Base-by-base conservation (phyloP, 129 eudicot species). In the Tanacetum coccineum region DNA sequence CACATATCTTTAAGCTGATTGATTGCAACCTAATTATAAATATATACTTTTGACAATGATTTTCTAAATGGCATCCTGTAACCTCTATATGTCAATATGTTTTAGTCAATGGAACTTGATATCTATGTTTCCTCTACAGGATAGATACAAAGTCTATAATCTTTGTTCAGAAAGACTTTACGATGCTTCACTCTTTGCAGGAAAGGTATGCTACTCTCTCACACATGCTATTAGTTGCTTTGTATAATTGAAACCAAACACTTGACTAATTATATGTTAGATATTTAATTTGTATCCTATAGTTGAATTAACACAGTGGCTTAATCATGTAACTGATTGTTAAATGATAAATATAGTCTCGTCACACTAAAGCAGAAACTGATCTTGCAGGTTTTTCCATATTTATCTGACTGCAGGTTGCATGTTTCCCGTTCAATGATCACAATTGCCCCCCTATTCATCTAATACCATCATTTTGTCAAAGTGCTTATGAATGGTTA, bases 371-470 rank as follows among this genome's bases (percentile, higher is more conserved):
- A 76, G 25, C 57, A 58, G 68, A 44, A 78, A 74, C 75, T 81
- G 77, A 70, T 78, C 39, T 78, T 61, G 62, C 82, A 65, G 74
- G 64, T 59, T 66, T 64, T 65, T 81, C 70, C 53, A 9, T 69
- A 64, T 66, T 81, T 44, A 57, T 74, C 25, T 73, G 62, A 66
- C 57, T 68, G 66, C 86, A 93, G 99, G 96, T 90, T 82, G 99
- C 99, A 67, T 80, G 82, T 66, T 89, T 93, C 78, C 99, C 96
- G 3, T 93, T 89, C 69, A 93, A 93, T 32, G 96, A 89, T 76
- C 96, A 93, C 65, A 93, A 93, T 59, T 93, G 95, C 70, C 99
- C 99, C n/a, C 96, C 95, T n/a, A 82, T 93, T 59, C 87, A 93
- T 66, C 86, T 93, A 30, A 83, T 93, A 42, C 82, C 79, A 58